Evolutionary conservation across 1,139 yeast species (phyloP), one percentile per base, ranked within the genome.

Genomic region (Hanseniaspora uvarum): DNA sequence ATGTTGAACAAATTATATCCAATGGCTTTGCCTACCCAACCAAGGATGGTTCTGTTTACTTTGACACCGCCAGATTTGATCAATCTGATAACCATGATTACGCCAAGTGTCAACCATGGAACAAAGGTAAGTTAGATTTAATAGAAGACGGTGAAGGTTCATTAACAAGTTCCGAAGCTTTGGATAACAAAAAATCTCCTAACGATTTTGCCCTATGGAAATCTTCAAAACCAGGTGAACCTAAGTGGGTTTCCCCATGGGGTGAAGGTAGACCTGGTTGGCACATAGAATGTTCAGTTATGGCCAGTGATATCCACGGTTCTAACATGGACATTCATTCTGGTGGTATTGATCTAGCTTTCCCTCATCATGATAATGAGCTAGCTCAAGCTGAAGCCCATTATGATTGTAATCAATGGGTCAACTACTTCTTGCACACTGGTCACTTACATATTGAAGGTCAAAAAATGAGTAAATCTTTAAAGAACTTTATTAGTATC

Each of bases 281-380:
- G 99, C 99, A 92, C 67, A 92, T 92, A 68, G 99, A 92, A 70
- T 92, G 99, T 75, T 88, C 97, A 6, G 98, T 92, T 16, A 92
- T 92, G 99, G 98, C 98, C 1, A 78, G 92, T 53, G 95, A 88
- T 62, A 77, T 88, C 48, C 75, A 86, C 44, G 97, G 97, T 1
- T 70, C 78, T 36, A 76, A 77, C 56, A 84, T 94, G 76, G 99
- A 92, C 69, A 87, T 92, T 60, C 99, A 92, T 68, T 83, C 95
- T 23, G 98, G 99, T 56, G 99, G 98, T 59, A 80, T 92, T 57
- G 99, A 92, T 70, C 77, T 92, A 64, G 96, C 97, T 31, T 94
- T 92, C 74, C 99, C 99, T n/a, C 99, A 92, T 68, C 99, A 92
- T 70, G 99, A 92, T 69, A 92, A 92, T 64, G 99, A 92, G 71